Conservation (phyloP, 192 early-diverging fungal genomes). For the Gigaspora rosea region DNA sequence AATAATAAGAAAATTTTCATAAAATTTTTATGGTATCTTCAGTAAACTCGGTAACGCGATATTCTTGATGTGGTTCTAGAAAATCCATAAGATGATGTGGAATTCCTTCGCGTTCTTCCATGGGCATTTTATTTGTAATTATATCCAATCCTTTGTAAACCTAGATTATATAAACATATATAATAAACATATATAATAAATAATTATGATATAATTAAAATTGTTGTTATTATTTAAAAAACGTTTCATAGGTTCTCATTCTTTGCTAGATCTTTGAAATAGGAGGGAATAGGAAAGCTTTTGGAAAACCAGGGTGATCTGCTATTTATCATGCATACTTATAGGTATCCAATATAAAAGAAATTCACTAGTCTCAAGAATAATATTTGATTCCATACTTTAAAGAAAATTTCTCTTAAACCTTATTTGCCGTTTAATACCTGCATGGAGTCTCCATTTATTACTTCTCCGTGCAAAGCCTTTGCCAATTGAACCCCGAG, state of each 20-base stretch:
- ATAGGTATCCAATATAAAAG: no score
- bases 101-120: slow-evolving; percentile 64
- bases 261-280: no score
- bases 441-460: slow-evolving; percentile 97
- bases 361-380: no score
- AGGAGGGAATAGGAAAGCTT: no score
- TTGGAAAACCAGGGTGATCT: no score
- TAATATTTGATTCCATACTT: no score
- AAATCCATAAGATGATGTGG: slow-evolving; percentile 88
- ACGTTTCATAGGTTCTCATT: no score
- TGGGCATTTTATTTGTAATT: slow-evolving; percentile 91
- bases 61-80: slow-evolving; percentile 71
- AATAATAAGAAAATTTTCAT: slow-evolving; percentile 9
- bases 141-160: slow-evolving; percentile 92
- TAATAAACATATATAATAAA: no score
- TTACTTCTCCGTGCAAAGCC: slow-evolving; percentile 80
- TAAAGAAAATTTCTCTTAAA: no score
- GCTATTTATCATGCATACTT: no score
- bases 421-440: slow-evolving; percentile 39
- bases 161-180: slow-evolving; percentile 35
- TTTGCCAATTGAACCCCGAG: slow-evolving; percentile 86
- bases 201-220: neutral
- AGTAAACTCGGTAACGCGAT: slow-evolving; percentile 85
- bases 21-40: slow-evolving; percentile 72
- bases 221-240: no score